Evolutionary conservation across 805 yeast species (phyloP), one percentile per base, ranked within the genome.

Genomic region (Starmerella floris): DNA sequence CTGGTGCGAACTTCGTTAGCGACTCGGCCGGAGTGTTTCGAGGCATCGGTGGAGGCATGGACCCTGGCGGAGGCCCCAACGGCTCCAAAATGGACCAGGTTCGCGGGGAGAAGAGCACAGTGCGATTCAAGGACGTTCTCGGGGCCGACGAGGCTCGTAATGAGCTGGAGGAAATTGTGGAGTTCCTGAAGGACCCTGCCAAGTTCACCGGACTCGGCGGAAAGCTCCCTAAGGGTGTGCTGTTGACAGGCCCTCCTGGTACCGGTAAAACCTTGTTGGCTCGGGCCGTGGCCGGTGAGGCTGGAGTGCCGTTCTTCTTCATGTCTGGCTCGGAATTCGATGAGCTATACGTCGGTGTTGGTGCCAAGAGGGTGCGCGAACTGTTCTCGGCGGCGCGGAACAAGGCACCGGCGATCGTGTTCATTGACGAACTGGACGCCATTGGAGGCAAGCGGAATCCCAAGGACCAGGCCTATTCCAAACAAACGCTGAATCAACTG

Each of bases 251-350:
- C 36, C 98, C 98, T 30, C 98, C 98, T 33, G 98, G 98, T 64
- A 88, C 98, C 5, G 98, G 98, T 74, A 88, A 91, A 62, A 91
- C 98, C 1, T 68, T 88, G 52, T 72, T 91, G 50, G 97, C 97
- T 0, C 76, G 97, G 55, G 97, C 98, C 23, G 93, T 95, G 25
- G 98, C 98, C 6, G 97, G 97, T 50, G 97, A 88, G 64, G 97
- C 98, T 5, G 97, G 95, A 43, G 97, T 91, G 21, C 98, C 97
- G 34, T 91, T 91, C 59, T 88, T 87, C 64, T 88, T 88, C 63
- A 88, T 91, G 96, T 83, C 95, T 5, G 98, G 98, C 37, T 83
- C 95, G 1, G 98, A 91, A 61, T 91, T 91, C 59, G 99, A 93
- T 61, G 98, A 91, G 64, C 73, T 93, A 53, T 91, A 88, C 57